Evolutionary conservation across 2,329 filamentous ascomycete genomes (phyloP).

Genomic region (Aspergillus alliaceus): DNA sequence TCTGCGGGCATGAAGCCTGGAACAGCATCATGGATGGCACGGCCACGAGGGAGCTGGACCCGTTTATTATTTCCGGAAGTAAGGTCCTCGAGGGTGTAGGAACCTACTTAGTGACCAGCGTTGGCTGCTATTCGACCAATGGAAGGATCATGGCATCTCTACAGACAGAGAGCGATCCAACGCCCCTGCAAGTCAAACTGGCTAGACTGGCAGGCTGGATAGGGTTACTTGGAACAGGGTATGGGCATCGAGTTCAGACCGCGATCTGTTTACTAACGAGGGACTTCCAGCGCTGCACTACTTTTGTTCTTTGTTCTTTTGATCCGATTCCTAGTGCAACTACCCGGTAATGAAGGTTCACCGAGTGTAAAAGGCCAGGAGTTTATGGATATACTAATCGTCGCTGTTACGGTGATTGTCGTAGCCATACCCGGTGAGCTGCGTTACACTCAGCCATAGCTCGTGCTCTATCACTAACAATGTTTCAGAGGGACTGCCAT

Average conservation of each 20-base stretch:
- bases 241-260: background rate
- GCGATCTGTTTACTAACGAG: background rate
- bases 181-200: conserved; percentile 72
- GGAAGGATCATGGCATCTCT: conserved; percentile 71
- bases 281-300: conserved; percentile 54
- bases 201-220: conserved; percentile 73
- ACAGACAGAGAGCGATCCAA: conserved; percentile 69
- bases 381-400: conserved; percentile 71
- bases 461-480: background rate
- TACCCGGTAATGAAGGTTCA: conserved; percentile 58
- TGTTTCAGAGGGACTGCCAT: conserved; percentile 62
- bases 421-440: conserved; percentile 61
- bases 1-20: conserved; percentile 53
- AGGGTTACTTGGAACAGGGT: conserved; percentile 60
- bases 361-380: conserved; percentile 65
- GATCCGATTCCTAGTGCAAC: conserved; percentile 73
- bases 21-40: conserved; percentile 41
- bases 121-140: conserved; percentile 69
- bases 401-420: conserved; percentile 73
- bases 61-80: conserved; percentile 75
- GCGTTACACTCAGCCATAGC: background rate
- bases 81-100: conserved; percentile 74
- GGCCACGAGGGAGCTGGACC: conserved; percentile 52
- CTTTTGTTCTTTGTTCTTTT: conserved; percentile 80
- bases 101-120: conserved; percentile 70